Base-by-base conservation (phyloP, 768 basidiomycete species). In the Agaricus blazei region DNA sequence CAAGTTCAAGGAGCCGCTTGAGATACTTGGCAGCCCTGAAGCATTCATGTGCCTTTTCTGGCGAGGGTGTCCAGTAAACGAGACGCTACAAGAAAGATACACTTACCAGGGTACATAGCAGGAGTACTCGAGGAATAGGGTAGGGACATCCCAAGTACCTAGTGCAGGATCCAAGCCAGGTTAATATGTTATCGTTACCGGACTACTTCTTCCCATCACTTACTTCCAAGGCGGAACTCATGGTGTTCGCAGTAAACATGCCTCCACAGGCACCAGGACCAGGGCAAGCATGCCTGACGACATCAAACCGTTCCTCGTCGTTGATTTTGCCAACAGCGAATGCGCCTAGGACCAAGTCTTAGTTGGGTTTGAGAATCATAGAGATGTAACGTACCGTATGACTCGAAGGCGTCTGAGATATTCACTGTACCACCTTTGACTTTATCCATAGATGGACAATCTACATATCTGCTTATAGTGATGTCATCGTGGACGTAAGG, bases 201-300 rank as follows among this genome's bases (percentile, higher is more conserved):
- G 12, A 9, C 2, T 15, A 6, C 12, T 27, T 41, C 14, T 26
- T 29, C 9, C 11, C 19, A 19, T 36, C 42, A 41, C 58, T 31
- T n/a, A 72, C 76, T 67, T 93, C 92, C 29, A 94, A 75, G 15
- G 81, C 85, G 41, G 88, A 85, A 59, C 88, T 89, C 91, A 93
- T 93, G 0, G 91, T 93, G 63, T 93, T 93, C 34, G 92, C 91
- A 8, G 90, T 92, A 66, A 84, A 93, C 90, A 93, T 93, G 12
- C 90, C 90, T 28, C 91, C 90, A 61, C 91, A 93, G 24, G 85
- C 88, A 48, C 92, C 92, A 14, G 89, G 72, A 9, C 89, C 88
- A 14, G 92, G 90, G 64, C 92, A 94, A 31, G 91, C 84, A 70
- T 93, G 83, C 37, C 85, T 82, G 38, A 94, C 84, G 46, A 93